Conservation (phyloP, 2,329 filamentous ascomycete genomes). For the Fusarium chaquense region DNA sequence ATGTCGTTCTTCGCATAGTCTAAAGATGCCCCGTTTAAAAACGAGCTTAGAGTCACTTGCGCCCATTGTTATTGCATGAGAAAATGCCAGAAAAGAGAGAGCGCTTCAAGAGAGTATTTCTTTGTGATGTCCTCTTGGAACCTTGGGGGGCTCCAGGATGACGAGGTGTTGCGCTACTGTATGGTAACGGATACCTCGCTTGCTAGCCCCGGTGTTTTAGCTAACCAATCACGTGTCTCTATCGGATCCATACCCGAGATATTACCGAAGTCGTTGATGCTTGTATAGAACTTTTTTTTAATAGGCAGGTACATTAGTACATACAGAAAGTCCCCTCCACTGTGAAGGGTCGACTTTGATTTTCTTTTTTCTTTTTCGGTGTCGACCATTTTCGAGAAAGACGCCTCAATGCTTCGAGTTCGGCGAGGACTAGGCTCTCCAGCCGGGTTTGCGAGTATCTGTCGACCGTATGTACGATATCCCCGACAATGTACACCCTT, state of each 20-base stretch:
- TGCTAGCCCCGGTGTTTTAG: neutral
- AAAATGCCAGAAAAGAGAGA: constrained; percentile 32
- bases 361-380: constrained; percentile 13
- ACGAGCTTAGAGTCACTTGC: constrained; percentile 98
- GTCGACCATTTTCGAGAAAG: constrained; percentile 11
- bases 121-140: constrained; percentile 41
- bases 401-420: constrained; percentile 49
- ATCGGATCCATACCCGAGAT: constrained; percentile 12
- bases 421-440: constrained; percentile 34
- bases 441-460: constrained; percentile 24
- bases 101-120: constrained; percentile 24
- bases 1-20: constrained; percentile 88
- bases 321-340: neutral
- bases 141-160: constrained; percentile 32
- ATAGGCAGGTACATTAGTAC: neutral
- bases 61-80: constrained; percentile 74
- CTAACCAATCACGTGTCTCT: constrained; percentile 40
- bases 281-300: constrained; percentile 30
- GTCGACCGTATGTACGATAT: constrained; percentile 15
- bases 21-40: constrained; percentile 98
- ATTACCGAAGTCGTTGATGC: constrained; percentile 34
- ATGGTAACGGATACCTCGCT: constrained; percentile 8
- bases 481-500: constrained; percentile 16
- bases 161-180: constrained; percentile 27
- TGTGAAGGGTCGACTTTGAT: neutral